Evolutionary conservation across 768 basidiomycete species (phyloP).

Genomic region (Suillus paluster): DNA sequence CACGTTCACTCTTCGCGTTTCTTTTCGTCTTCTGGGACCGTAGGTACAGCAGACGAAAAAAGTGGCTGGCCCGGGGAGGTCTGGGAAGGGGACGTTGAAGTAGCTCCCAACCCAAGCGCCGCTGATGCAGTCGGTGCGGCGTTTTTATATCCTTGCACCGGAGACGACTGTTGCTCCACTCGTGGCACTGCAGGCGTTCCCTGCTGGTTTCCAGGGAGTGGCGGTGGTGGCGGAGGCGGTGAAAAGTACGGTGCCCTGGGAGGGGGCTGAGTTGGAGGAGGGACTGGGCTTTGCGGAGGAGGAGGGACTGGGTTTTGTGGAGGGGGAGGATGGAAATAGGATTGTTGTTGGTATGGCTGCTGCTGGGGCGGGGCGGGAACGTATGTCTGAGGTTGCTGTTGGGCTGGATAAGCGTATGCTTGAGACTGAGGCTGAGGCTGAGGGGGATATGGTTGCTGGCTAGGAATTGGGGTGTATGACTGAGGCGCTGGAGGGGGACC

Average conservation of each 20-base stretch:
- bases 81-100: constrained; percentile 11
- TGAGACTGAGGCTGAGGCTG: constrained; percentile 8
- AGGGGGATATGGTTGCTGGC: constrained; percentile 16
- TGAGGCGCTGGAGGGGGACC: constrained; percentile 17
- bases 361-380: constrained; percentile 16
- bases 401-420: constrained; percentile 12
- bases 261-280: constrained; percentile 17
- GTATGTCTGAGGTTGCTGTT: constrained; percentile 20
- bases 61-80: constrained; percentile 5
- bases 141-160: neutral
- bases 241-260: neutral
- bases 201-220: constrained; percentile 7
- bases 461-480: constrained; percentile 2
- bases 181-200: neutral
- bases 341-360: constrained; percentile 25
- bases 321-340: constrained; percentile 22
- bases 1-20: constrained; percentile 49
- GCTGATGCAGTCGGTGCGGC: constrained; percentile 3
- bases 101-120: constrained; percentile 8
- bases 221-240: constrained; percentile 24
- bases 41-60: constrained; percentile 19
- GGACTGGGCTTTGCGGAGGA: constrained; percentile 15
- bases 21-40: constrained; percentile 40
- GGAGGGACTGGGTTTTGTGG: neutral
- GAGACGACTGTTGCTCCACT: neutral